Conservation (phyloP, 1,284 basidiomycete species). For the Ceratobasidium sp. region DNA sequence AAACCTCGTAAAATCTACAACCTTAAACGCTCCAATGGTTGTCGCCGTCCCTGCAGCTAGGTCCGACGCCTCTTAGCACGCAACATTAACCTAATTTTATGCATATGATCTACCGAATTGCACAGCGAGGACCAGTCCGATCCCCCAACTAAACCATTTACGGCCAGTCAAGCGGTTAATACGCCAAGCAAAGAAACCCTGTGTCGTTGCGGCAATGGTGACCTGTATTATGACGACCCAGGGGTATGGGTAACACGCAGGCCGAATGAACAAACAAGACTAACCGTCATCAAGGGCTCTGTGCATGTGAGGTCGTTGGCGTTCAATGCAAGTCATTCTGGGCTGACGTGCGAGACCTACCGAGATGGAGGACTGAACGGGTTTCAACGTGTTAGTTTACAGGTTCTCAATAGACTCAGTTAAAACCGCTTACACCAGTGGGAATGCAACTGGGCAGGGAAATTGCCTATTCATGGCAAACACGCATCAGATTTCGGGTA, state of each 20-base stretch:
- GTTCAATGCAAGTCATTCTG: no score
- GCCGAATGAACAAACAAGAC: not conserved
- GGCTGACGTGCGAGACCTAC: no score
- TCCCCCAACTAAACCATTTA: conserved; percentile 22
- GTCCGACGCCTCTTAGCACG: not conserved
- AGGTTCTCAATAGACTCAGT: not conserved
- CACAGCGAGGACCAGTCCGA: conserved; percentile 3
- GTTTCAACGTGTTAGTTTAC: not conserved
- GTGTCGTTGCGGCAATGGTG: conserved; percentile 22
- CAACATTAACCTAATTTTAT: not conserved
- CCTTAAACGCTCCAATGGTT: conserved; percentile 50
- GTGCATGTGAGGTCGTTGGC: not conserved
- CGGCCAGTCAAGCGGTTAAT: conserved; percentile 18
- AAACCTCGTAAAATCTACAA: conserved; percentile 50
- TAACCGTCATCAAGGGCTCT: conserved; percentile 23
- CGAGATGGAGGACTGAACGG: conserved; percentile 18
- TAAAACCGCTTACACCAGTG: conserved; percentile 29
- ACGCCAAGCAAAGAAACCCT: conserved; percentile 42
- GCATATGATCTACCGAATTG: conserved; percentile 14
- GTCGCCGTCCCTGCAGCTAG: conserved; percentile 49
- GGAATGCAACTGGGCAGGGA: conserved; percentile 4
- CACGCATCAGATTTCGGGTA: not conserved
- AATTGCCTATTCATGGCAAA: conserved; percentile 15
- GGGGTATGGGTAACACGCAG: not conserved
- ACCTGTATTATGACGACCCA: not conserved